Conservation (phyloP, 768 basidiomycete genomes). For the Naganishia vishniacii region DNA sequence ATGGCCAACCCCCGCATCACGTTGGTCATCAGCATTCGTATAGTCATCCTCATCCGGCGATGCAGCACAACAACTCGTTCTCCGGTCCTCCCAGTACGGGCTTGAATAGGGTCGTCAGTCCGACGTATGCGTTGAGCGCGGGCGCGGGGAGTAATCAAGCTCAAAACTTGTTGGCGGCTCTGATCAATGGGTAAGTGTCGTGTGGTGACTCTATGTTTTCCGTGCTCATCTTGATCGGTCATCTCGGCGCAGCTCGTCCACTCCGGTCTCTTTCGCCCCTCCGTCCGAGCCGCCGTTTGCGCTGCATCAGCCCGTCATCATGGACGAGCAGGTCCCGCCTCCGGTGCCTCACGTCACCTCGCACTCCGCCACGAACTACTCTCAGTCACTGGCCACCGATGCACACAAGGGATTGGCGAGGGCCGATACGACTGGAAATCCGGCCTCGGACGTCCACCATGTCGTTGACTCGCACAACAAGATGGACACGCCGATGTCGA, state of each 20-base stretch:
- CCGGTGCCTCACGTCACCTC: neutral
- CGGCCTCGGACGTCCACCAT: neutral
- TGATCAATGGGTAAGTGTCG: constrained; percentile 11
- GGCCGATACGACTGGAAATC: constrained; percentile 3
- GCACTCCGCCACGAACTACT: neutral
- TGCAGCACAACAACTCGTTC: constrained; percentile 19
- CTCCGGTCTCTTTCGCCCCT: neutral
- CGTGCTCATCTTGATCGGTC: neutral
- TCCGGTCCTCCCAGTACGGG: constrained; percentile 14
- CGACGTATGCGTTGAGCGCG: constrained; percentile 10
- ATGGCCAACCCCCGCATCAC: neutral
- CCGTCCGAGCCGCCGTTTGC: neutral
- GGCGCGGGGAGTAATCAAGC: constrained; percentile 8
- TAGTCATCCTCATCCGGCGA: constrained; percentile 6
- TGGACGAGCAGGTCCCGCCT: constrained; percentile 4
- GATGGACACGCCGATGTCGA: neutral
- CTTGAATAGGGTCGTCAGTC: constrained; percentile 12
- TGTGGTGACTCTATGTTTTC: neutral
- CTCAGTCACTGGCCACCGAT: neutral
- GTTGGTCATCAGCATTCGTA: neutral
- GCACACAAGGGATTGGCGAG: neutral
- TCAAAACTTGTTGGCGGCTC: constrained; percentile 3
- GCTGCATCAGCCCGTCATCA: constrained; percentile 4
- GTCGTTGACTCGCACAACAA: no score
- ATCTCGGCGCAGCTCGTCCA: neutral